phyloP scores from a whole-genome alignment of 2,329 filamentous ascomycete species.

The Botrytis tulipae region DNA sequence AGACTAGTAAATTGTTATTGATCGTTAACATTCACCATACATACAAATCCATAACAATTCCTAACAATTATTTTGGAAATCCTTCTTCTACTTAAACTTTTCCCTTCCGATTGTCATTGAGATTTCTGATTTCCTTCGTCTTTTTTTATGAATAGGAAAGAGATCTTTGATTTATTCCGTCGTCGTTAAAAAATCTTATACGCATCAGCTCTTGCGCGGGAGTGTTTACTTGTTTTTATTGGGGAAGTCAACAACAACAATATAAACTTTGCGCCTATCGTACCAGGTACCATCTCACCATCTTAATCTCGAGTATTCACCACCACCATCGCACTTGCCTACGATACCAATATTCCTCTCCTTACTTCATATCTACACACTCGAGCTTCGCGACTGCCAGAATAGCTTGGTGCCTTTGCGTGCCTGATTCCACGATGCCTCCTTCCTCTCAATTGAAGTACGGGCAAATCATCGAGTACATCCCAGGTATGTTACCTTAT shows the following conservation, averaged over 20 bases:
- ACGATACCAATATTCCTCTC: neutral
- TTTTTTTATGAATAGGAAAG: conserved; percentile 2
- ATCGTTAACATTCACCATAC: conserved; percentile 2
- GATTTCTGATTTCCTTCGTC: neutral
- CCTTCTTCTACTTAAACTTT: conserved; percentile 6
- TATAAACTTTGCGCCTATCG: conserved; percentile 5
- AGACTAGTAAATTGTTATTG: conserved; percentile 22
- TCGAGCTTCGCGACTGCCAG: conserved; percentile 16
- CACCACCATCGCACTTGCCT: neutral
- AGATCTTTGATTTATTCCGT: neutral
- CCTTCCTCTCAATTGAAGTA: conserved; percentile 52
- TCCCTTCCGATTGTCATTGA: neutral
- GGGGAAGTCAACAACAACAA: conserved; percentile 6
- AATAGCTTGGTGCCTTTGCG: conserved; percentile 6
- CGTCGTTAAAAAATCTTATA: neutral
- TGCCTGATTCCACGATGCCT: conserved; percentile 41
- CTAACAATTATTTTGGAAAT: neutral
- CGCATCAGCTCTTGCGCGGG: neutral
- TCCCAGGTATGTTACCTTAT: conserved; percentile 65
- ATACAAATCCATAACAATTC: conserved; percentile 17
- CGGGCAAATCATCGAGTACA: conserved; percentile 93
- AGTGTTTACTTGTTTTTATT: conserved; percentile 2
- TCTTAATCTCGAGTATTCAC: neutral
- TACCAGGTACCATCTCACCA: neutral
- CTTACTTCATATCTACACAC: neutral